Percentiles rank a stretch among this genome's conserved stretches.
These are phyloP conservation scores for Gentiana macrophylla DNA, from an alignment of 257 asterid species.

Conservation along the genomic window DNA sequence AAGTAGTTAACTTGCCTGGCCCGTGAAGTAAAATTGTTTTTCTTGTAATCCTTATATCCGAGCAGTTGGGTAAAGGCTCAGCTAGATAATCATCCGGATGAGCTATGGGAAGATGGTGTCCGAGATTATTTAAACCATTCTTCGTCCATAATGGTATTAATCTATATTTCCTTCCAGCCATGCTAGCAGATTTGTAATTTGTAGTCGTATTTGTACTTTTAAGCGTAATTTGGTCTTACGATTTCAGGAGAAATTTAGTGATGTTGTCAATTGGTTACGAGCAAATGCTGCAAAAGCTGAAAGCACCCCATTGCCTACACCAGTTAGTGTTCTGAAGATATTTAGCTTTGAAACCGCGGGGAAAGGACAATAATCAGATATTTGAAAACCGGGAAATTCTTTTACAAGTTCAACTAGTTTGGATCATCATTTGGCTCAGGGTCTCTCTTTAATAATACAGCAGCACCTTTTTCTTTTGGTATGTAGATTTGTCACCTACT, in stretches of 20 bases:
- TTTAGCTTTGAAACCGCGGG: slow-evolving; percentile 12
- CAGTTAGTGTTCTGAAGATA: slow-evolving; percentile 11
- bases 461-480: slow-evolving; percentile 30
- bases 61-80: slow-evolving; percentile 92
- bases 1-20: not conserved
- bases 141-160: slow-evolving; percentile 61
- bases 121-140: slow-evolving; percentile 89
- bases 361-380: slow-evolving; percentile 9
- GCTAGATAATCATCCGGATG: slow-evolving; percentile 82
- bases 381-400: slow-evolving; percentile 11
- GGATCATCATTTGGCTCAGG: slow-evolving; percentile 18
- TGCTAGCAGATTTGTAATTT: too few relatives aligned
- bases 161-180: slow-evolving; percentile 8
- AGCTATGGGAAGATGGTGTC: slow-evolving; percentile 95
- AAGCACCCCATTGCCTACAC: slow-evolving; percentile 10
- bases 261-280: slow-evolving; percentile 81
- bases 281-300: slow-evolving; percentile 33
- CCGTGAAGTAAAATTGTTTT: too few relatives aligned
- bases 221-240: slow-evolving; percentile 2
- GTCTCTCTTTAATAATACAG: slow-evolving; percentile 14
- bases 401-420: slow-evolving; percentile 10
- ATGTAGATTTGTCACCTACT: slow-evolving; percentile 7
- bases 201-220: too few relatives aligned
- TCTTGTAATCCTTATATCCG: not conserved
- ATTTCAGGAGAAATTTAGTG: slow-evolving; percentile 83